Percentiles rank a stretch among this genome's conserved stretches.
These are phyloP conservation scores for Fusarium albidum DNA, from an alignment of 2,329 filamentous ascomycete genomes.

Conservation along the genomic window DNA sequence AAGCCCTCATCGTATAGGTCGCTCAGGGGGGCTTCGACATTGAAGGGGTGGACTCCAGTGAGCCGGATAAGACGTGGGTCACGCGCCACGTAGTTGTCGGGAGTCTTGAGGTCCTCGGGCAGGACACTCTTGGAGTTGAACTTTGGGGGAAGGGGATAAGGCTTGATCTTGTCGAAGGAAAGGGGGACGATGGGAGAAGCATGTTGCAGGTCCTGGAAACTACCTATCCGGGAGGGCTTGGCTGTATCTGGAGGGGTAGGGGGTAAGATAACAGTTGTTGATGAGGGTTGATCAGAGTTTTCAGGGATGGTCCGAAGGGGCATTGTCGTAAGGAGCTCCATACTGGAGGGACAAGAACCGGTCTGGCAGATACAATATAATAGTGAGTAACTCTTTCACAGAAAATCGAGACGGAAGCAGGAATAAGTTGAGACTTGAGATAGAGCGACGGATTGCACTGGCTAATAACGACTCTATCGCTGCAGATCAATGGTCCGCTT, in stretches of 20 bases:
- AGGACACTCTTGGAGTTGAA: slow-evolving; percentile 69
- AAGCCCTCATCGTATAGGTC: slow-evolving; percentile 83
- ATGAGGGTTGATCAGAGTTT: slow-evolving; percentile 9
- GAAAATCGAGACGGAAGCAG: slow-evolving; percentile 1
- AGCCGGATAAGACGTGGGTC: slow-evolving; percentile 85
- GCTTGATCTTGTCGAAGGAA: slow-evolving; percentile 21
- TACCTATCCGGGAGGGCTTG: slow-evolving; percentile 47
- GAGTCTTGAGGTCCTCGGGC: slow-evolving; percentile 81
- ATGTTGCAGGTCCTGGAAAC: slow-evolving; percentile 37
- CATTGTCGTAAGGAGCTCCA: slow-evolving; percentile 33
- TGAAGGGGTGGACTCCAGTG: slow-evolving; percentile 91
- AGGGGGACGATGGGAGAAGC: slow-evolving; percentile 26
- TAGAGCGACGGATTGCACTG: slow-evolving; percentile 9
- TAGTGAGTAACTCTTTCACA: slow-evolving; percentile 7
- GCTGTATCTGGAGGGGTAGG: slow-evolving; percentile 52
- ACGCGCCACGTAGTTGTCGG: slow-evolving; percentile 81
- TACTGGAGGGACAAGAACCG: slow-evolving; percentile 5
- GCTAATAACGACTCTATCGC: slow-evolving; percentile 24
- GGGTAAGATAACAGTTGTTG: slow-evolving; percentile 39
- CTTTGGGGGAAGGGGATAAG: slow-evolving; percentile 74
- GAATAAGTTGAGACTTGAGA: neutral
- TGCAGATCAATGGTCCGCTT: slow-evolving; percentile 21
- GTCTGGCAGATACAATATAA: neutral
- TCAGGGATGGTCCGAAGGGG: slow-evolving; percentile 17
- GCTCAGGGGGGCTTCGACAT: slow-evolving; percentile 84